Percentiles rank a stretch among this genome's conserved stretches.
Evolutionary conservation across 495 filamentous ascomycete genomes (phyloP).

Genomic region (Ramalina intermedia): DNA sequence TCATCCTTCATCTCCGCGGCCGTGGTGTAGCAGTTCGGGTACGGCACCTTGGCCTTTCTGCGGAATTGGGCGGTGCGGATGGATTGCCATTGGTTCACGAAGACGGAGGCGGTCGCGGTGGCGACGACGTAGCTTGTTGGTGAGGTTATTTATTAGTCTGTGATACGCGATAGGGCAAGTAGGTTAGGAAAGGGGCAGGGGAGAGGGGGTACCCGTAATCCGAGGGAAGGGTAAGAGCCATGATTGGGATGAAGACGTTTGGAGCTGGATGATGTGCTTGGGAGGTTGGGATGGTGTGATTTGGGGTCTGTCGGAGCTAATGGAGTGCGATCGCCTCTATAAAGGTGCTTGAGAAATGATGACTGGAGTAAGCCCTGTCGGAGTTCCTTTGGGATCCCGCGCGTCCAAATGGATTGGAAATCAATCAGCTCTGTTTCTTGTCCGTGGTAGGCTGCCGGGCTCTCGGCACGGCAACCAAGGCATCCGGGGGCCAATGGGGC

Average conservation of each 20-base stretch:
- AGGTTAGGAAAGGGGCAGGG: background rate
- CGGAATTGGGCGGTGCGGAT: conserved; percentile 31
- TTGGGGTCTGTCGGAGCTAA: no score
- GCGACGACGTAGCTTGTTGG: conserved; percentile 39
- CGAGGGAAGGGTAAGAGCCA: conserved; percentile 25
- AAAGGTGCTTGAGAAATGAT: no score
- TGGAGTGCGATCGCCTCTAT: no score
- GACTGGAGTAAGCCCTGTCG: no score
- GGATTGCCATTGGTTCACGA: conserved; percentile 34
- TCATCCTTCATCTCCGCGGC: conserved; percentile 42
- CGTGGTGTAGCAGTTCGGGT: conserved; percentile 50
- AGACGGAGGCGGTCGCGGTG: conserved; percentile 42
- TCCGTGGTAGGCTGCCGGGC: no score
- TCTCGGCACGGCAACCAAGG: no score
- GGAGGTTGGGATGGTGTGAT: background rate
- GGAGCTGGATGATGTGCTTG: background rate
- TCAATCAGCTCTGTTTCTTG: no score
- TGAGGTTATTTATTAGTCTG: background rate
- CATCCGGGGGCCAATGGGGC: no score
- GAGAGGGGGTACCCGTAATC: conserved; percentile 31
- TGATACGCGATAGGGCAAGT: background rate
- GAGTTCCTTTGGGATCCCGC: no score
- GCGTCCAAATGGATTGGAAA: no score
- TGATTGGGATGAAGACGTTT: background rate
- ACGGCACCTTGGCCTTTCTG: conserved; percentile 40